These are phyloP conservation scores for Hymenoscyphus fructigenus DNA, from an alignment of 2,329 filamentous ascomycete species.

Conservation along the genomic window DNA sequence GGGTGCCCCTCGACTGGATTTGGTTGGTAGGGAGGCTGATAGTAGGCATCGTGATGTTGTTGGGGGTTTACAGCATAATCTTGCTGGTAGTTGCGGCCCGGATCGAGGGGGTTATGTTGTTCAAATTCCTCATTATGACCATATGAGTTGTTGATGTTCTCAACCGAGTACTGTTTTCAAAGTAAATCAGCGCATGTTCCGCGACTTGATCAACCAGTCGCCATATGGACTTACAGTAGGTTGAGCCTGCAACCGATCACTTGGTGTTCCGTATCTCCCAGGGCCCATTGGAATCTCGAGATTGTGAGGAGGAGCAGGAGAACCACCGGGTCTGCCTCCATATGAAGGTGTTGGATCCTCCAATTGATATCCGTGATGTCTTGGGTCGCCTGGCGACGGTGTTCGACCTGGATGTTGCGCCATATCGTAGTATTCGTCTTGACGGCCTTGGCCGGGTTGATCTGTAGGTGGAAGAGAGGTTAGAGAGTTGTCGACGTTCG, in stretches of 20 bases:
- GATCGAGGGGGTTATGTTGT: constrained; percentile 47
- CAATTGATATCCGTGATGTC: constrained; percentile 75
- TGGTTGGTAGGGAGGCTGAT: constrained; percentile 78
- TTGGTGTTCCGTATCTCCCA: constrained; percentile 54
- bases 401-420: constrained; percentile 58
- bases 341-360: constrained; percentile 58
- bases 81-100: constrained; percentile 49
- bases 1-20: constrained; percentile 35
- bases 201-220: neutral
- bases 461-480: constrained; percentile 25
- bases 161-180: constrained; percentile 62
- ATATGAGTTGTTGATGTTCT: constrained; percentile 63
- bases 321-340: constrained; percentile 26
- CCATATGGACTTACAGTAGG: constrained; percentile 65
- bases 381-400: constrained; percentile 74
- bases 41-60: constrained; percentile 85
- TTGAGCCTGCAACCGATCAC: constrained; percentile 78
- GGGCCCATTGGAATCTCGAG: constrained; percentile 70
- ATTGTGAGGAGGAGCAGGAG: constrained; percentile 43
- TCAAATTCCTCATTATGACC: constrained; percentile 63
- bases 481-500: constrained; percentile 27
- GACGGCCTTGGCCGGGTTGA: constrained; percentile 39
- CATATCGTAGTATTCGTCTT: constrained; percentile 65
- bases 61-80: constrained; percentile 80
- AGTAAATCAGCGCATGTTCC: constrained; percentile 18